Percentiles rank a stretch among this genome's conserved stretches.
Conservation (phyloP, 2,329 filamentous ascomycete genomes). For the Cladosporium sp. region DNA sequence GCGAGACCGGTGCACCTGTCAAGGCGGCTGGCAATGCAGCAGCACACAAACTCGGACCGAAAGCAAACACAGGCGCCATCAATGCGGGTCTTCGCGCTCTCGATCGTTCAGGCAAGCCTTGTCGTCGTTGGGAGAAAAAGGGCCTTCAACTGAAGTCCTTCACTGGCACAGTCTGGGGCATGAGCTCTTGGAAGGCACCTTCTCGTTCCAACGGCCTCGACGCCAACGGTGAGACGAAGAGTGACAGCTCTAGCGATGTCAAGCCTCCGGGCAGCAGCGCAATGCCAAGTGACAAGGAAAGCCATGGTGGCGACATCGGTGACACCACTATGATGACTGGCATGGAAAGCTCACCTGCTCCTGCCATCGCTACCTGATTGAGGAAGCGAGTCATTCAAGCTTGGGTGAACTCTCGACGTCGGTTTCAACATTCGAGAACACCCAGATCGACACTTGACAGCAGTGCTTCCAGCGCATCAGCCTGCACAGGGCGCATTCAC, state of each 20-base stretch:
- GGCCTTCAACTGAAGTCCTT: constrained; percentile 86
- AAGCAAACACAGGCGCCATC: constrained; percentile 95
- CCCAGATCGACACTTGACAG: too few relatives aligned
- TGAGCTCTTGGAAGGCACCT: constrained; percentile 80
- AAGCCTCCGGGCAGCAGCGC: constrained; percentile 57
- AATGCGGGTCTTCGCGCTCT: constrained; percentile 93
- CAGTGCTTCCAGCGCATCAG: too few relatives aligned
- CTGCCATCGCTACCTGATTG: constrained; percentile 31
- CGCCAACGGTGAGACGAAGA: constrained; percentile 58
- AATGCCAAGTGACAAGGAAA: constrained; percentile 56
- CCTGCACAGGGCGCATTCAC: too few relatives aligned
- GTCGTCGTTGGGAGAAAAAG: constrained; percentile 84
- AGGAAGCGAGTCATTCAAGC: background rate
- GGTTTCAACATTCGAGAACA: too few relatives aligned
- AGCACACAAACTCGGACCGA: constrained; percentile 84
- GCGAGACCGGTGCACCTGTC: constrained; percentile 31
- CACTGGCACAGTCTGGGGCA: constrained; percentile 77
- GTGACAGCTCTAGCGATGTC: constrained; percentile 52
- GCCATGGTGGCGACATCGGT: constrained; percentile 47
- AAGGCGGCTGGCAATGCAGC: constrained; percentile 29
- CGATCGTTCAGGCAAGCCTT: constrained; percentile 86
- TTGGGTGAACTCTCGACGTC: too few relatives aligned
- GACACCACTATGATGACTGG: constrained; percentile 28
- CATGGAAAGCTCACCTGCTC: constrained; percentile 34
- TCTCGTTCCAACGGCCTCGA: constrained; percentile 48